These are phyloP conservation scores for Thecaphora thlaspeos DNA, from an alignment of 1,284 basidiomycete genomes.

Conservation along the genomic window DNA sequence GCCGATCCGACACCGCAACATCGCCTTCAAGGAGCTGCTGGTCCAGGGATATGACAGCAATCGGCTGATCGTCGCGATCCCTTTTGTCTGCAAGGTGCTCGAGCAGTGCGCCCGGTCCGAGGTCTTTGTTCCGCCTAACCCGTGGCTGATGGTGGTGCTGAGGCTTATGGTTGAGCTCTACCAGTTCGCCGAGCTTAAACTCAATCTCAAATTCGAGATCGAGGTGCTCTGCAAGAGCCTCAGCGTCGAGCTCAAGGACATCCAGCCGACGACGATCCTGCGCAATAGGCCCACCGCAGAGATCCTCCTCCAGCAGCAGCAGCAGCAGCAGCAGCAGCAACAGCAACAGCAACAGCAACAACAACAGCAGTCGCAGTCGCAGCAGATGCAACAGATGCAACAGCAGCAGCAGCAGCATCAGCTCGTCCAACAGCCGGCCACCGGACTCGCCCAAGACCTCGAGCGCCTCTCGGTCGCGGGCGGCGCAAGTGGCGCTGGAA, in stretches of 20 bases:
- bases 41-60: conserved; percentile 92
- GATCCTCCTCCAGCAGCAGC: conserved; percentile 26
- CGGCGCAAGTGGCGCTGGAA: conserved; percentile 20
- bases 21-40: conserved; percentile 94
- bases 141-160: conserved; percentile 95
- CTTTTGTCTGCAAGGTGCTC: conserved; percentile 96
- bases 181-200: conserved; percentile 91
- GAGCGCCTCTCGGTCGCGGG: conserved; percentile 39
- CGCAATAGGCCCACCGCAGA: conserved; percentile 62
- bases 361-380: conserved; percentile 10
- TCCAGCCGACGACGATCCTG: conserved; percentile 81
- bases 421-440: conserved; percentile 35
- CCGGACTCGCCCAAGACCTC: conserved; percentile 33
- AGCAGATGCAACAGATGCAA: conserved; percentile 29
- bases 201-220: conserved; percentile 98
- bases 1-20: conserved; percentile 87
- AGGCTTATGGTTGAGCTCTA: conserved; percentile 91
- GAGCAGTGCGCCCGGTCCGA: conserved; percentile 84
- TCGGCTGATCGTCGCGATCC: conserved; percentile 88
- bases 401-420: conserved; percentile 32
- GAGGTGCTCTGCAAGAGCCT: conserved; percentile 93
- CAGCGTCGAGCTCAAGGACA: conserved; percentile 78
- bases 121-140: conserved; percentile 94
- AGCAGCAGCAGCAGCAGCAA: conserved; percentile 32
- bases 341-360: conserved; percentile 28